A percentile compares a stretch with the other conserved stretches of the same genome.
These are phyloP conservation scores for Arachis hypogaea DNA, from an alignment of 306 rosid genomes.

Conservation along the genomic window DNA sequence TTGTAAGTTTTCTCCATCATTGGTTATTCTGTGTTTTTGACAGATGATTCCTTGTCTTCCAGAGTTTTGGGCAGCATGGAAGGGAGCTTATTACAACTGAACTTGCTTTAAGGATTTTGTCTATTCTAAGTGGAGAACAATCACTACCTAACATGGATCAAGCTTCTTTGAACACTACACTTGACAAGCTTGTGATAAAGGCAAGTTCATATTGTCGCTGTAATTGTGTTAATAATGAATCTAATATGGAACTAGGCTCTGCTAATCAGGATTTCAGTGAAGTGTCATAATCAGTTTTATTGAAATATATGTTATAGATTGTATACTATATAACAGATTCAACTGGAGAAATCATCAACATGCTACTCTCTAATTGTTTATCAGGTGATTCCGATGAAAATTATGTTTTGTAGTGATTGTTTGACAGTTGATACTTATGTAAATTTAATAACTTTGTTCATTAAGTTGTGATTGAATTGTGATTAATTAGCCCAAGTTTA, in stretches of 20 bases:
- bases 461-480: too few species aligned
- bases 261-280: constrained; percentile 24
- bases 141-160: constrained; percentile 64
- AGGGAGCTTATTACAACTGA: constrained; percentile 95
- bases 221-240: constrained; percentile 8
- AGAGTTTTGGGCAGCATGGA: constrained; percentile 99
- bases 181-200: constrained; percentile 85
- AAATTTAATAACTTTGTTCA: too few species aligned
- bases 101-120: constrained; percentile 81
- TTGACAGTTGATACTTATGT: too few species aligned
- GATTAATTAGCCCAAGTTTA: too few species aligned
- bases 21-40: constrained; percentile 94
- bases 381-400: constrained; percentile 83
- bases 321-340: neutral
- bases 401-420: too few species aligned
- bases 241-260: constrained; percentile 30
- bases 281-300: neutral
- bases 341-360: constrained; percentile 28
- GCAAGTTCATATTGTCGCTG: constrained; percentile 43
- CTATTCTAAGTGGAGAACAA: constrained; percentile 77
- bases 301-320: neutral
- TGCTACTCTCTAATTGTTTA: constrained; percentile 41
- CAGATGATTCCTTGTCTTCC: constrained; percentile 99
- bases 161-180: constrained; percentile 64
- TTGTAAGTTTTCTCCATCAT: constrained; percentile 63